Percentiles rank a stretch among this genome's conserved stretches.
phyloP scores from a whole-genome alignment of 73 alveolate species.

The Tetrahymena borealis region DNA sequence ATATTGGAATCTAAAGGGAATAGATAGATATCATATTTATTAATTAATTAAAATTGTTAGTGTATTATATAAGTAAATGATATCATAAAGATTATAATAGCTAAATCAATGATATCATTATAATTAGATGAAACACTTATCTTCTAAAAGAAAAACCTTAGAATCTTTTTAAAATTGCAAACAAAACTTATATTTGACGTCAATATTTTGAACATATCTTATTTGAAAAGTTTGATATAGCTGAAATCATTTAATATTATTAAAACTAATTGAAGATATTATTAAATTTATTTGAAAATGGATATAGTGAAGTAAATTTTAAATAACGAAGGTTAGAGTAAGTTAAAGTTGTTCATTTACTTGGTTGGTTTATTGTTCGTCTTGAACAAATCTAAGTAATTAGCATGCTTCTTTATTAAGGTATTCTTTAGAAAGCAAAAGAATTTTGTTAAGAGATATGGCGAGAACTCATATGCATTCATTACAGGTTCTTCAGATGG shows the following conservation, averaged over 20 bases:
- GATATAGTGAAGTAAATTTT: not conserved
- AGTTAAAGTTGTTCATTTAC: not conserved
- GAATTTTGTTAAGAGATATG: slow-evolving; percentile 5
- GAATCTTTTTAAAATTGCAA: too few species aligned
- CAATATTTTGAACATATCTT: not conserved
- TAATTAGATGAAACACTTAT: too few species aligned
- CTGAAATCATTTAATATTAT: too few species aligned
- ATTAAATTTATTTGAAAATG: not conserved
- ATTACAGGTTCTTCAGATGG: slow-evolving; percentile 49
- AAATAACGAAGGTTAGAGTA: not conserved
- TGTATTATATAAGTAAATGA: too few species aligned
- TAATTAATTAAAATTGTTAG: too few species aligned
- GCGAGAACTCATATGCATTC: slow-evolving; percentile 19
- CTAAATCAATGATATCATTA: too few species aligned
- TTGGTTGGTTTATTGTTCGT: not conserved
- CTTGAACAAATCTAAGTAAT: not conserved
- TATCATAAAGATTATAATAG: too few species aligned
- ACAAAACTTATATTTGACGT: too few species aligned
- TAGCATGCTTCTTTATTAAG: not conserved
- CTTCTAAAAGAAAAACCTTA: too few species aligned
- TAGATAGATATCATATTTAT: too few species aligned
- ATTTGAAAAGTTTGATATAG: not conserved
- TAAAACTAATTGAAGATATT: too few species aligned
- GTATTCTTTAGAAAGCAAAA: not conserved
- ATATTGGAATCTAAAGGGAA: too few species aligned